Conservation (phyloP, 2,329 filamentous ascomycete genomes). For the Curvularia lunata region DNA sequence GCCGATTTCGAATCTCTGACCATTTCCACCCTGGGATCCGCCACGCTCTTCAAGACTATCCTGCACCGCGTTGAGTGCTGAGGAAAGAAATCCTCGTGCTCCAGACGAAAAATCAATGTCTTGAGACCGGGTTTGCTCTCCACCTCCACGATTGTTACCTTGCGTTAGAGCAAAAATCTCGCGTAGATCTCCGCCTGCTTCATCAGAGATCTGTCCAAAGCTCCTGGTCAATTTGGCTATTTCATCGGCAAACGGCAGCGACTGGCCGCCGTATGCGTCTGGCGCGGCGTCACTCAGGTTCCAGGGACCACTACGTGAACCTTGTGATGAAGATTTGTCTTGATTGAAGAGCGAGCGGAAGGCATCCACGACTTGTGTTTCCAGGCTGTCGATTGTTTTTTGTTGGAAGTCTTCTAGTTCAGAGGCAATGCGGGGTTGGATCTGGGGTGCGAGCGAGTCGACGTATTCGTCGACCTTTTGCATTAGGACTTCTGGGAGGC, state of each 20-base stretch:
- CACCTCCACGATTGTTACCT: conserved; percentile 18
- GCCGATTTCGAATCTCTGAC: conserved; percentile 30
- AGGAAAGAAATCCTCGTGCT: conserved; percentile 35
- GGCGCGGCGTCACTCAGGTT: conserved; percentile 37
- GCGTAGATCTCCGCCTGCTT: conserved; percentile 35
- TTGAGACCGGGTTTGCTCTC: conserved; percentile 22
- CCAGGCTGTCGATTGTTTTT: conserved; percentile 42
- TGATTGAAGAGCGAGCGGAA: conserved; percentile 39
- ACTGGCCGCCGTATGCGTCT: conserved; percentile 38
- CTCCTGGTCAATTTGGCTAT: conserved; percentile 39
- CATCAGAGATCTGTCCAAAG: conserved; percentile 38
- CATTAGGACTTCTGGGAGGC: conserved; percentile 33
- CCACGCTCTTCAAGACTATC: conserved; percentile 30
- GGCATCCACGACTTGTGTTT: conserved; percentile 38
- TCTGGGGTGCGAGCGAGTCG: conserved; percentile 40
- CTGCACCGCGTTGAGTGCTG: conserved; percentile 35
- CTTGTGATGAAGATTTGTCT: conserved; percentile 23
- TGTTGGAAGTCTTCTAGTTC: conserved; percentile 41
- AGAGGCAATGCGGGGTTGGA: conserved; percentile 40
- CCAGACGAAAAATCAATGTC: conserved; percentile 25
- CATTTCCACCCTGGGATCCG: conserved; percentile 16
- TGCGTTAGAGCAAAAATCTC: conserved; percentile 40
- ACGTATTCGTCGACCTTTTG: conserved; percentile 41
- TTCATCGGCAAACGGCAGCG: conserved; percentile 39
- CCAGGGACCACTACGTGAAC: conserved; percentile 18